Percentiles rank a stretch among this genome's conserved stretches.
These are phyloP conservation scores for Bacterosira constricta DNA, from an alignment of 108 stramenopile genomes.

Conservation along the genomic window DNA sequence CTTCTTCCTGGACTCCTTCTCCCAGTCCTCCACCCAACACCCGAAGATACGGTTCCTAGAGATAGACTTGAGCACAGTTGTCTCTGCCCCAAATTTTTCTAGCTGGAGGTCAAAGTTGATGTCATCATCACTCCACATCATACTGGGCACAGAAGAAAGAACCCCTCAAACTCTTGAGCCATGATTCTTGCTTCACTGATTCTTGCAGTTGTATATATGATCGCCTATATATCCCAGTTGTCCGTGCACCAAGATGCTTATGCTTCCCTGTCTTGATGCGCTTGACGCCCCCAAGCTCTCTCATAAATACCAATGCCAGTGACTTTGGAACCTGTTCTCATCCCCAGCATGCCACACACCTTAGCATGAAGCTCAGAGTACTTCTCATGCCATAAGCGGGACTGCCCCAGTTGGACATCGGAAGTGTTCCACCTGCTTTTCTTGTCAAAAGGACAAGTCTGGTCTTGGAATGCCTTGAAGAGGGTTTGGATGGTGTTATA, in stretches of 20 bases:
- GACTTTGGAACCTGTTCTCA: no score
- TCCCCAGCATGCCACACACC: no score
- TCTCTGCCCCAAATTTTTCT: slow-evolving; percentile 15
- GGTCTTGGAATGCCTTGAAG: slow-evolving; percentile 4
- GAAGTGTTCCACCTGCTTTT: no score
- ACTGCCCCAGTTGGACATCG: no score
- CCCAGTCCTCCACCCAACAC: slow-evolving; percentile 36
- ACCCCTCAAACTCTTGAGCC: slow-evolving; percentile 20
- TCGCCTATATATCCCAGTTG: slow-evolving; percentile 5
- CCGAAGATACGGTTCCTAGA: slow-evolving; percentile 1
- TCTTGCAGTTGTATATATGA: slow-evolving; percentile 4
- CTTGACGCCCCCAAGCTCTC: no score
- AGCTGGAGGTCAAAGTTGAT: slow-evolving; percentile 31
- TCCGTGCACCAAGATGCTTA: slow-evolving; percentile 7
- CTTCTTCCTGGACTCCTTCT: background rate
- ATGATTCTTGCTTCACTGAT: background rate
- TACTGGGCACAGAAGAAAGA: background rate
- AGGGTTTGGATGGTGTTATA: no score
- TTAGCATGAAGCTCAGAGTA: no score
- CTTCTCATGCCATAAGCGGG: no score
- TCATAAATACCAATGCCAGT: no score
- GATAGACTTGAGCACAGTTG: background rate
- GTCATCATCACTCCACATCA: slow-evolving; percentile 21
- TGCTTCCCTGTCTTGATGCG: slow-evolving; percentile 20
- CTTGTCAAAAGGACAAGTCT: background rate